A percentile compares a stretch with the other conserved stretches of the same genome.
These are phyloP conservation scores for Mycena albidolilacea DNA, from an alignment of 768 basidiomycete genomes.

Conservation along the genomic window DNA sequence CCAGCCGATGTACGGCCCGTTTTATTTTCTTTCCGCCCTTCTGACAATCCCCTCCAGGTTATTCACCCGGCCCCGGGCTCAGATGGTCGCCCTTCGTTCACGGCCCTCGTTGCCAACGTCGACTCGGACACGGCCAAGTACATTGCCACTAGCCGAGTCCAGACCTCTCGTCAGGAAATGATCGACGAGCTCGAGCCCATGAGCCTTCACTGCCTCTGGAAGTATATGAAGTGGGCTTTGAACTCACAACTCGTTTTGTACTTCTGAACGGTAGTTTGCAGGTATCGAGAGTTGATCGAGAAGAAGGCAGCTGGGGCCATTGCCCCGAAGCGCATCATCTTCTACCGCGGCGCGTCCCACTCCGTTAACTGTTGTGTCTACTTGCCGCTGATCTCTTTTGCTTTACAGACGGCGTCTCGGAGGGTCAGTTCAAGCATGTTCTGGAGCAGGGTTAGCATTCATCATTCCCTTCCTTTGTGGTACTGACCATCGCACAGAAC, in stretches of 20 bases:
- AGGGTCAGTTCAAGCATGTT: slow-evolving; percentile 67
- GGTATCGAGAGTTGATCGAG: slow-evolving; percentile 70
- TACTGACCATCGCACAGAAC: slow-evolving; percentile 56
- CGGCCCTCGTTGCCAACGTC: slow-evolving; percentile 75
- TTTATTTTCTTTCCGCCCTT: no score
- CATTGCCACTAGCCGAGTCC: slow-evolving; percentile 52
- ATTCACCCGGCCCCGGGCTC: slow-evolving; percentile 70
- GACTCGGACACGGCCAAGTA: slow-evolving; percentile 85
- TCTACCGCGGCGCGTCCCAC: slow-evolving; percentile 73
- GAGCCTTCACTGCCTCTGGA: slow-evolving; percentile 61
- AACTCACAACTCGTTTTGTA: not conserved
- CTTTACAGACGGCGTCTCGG: slow-evolving; percentile 65
- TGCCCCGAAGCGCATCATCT: slow-evolving; percentile 80
- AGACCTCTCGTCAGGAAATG: slow-evolving; percentile 17
- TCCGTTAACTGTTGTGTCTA: slow-evolving; percentile 20
- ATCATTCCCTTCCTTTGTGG: not conserved
- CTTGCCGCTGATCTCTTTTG: slow-evolving; percentile 41
- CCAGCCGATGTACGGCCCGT: slow-evolving; percentile 65
- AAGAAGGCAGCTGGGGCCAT: slow-evolving; percentile 57
- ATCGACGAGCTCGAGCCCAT: slow-evolving; percentile 43
- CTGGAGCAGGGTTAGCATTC: slow-evolving; percentile 65
- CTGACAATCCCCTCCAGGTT: slow-evolving; percentile 50
- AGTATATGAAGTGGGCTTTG: slow-evolving; percentile 60
- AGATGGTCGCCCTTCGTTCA: slow-evolving; percentile 55
- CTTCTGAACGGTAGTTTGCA: not conserved